Conservation (phyloP, 331 rosid genomes). For the Stylosanthes scabra region DNA sequence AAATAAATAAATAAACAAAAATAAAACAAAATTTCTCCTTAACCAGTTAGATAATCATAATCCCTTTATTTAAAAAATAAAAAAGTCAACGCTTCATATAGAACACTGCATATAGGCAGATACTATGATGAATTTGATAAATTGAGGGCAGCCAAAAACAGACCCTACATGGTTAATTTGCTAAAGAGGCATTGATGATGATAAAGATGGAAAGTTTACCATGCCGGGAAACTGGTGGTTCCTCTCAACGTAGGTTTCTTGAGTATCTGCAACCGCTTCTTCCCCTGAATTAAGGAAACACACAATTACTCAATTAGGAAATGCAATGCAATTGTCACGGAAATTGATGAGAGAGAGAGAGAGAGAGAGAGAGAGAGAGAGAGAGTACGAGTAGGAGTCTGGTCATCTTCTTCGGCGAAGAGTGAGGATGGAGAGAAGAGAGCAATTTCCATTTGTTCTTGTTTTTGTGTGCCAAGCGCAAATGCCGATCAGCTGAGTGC, state of each 20-base stretch:
- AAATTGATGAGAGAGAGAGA: neutral
- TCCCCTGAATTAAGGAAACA: conserved; percentile 49
- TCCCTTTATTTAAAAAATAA: neutral
- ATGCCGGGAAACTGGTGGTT: conserved; percentile 80
- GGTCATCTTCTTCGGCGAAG: conserved; percentile 67
- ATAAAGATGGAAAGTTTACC: conserved; percentile 52
- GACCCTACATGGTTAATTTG: neutral
- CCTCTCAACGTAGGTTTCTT: conserved; percentile 77
- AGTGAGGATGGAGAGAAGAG: conserved; percentile 87
- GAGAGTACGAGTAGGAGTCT: conserved; percentile 46
- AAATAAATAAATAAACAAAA: too few relatives aligned
- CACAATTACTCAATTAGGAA: neutral
- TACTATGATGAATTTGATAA: neutral
- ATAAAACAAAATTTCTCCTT: too few relatives aligned
- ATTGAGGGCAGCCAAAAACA: neutral
- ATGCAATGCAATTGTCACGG: neutral
- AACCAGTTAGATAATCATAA: too few relatives aligned
- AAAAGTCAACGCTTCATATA: too few relatives aligned
- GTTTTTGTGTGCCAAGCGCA: conserved; percentile 18
- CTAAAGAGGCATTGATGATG: neutral
- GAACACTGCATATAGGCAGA: too few relatives aligned
- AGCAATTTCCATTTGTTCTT: conserved; percentile 95
- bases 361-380: too few relatives aligned
- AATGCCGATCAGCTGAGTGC: too few relatives aligned
- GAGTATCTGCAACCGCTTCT: conserved; percentile 53